phyloP scores from a whole-genome alignment of 2,329 filamentous ascomycete species.

The Penicillium sp. region DNA sequence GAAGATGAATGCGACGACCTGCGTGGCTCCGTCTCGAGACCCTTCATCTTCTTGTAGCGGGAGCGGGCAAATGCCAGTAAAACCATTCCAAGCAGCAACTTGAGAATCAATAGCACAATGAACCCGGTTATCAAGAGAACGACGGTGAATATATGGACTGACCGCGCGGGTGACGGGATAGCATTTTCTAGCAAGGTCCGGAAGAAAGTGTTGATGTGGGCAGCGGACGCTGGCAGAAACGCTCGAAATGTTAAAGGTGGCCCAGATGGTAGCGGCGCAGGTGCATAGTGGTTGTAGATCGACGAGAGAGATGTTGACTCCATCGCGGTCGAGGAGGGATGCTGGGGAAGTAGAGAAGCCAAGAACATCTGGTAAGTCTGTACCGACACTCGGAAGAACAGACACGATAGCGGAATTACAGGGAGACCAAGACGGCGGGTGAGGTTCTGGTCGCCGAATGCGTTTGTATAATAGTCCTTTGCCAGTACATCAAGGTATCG shows the following conservation, averaged over 20 bases:
- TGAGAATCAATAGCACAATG: constrained; percentile 76
- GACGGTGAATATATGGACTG: constrained; percentile 58
- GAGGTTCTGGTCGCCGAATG: constrained; percentile 85
- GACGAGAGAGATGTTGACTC: constrained; percentile 41
- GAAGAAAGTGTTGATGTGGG: constrained; percentile 39
- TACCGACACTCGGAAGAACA: constrained; percentile 90
- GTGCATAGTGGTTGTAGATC: constrained; percentile 51
- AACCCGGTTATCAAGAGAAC: constrained; percentile 83
- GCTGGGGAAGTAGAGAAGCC: constrained; percentile 76
- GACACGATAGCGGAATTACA: constrained; percentile 83
- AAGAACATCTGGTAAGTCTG: constrained; percentile 99
- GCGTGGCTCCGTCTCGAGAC: constrained; percentile 50
- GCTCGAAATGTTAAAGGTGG: constrained; percentile 58
- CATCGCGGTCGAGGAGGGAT: constrained; percentile 50
- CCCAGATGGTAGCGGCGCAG: constrained; percentile 63
- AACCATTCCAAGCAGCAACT: constrained; percentile 83
- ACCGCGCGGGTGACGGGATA: constrained; percentile 43
- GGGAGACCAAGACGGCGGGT: constrained; percentile 87
- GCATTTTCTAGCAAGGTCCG: constrained; percentile 42
- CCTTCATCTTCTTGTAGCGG: constrained; percentile 78
- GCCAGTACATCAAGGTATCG: constrained; percentile 89
- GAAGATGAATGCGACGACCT: constrained; percentile 7
- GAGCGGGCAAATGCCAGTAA: constrained; percentile 75
- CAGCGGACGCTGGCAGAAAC: constrained; percentile 56
- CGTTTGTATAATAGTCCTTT: constrained; percentile 97